These are phyloP conservation scores for Elsinoe batatas DNA, from an alignment of 2,329 filamentous ascomycete species.

Conservation along the genomic window DNA sequence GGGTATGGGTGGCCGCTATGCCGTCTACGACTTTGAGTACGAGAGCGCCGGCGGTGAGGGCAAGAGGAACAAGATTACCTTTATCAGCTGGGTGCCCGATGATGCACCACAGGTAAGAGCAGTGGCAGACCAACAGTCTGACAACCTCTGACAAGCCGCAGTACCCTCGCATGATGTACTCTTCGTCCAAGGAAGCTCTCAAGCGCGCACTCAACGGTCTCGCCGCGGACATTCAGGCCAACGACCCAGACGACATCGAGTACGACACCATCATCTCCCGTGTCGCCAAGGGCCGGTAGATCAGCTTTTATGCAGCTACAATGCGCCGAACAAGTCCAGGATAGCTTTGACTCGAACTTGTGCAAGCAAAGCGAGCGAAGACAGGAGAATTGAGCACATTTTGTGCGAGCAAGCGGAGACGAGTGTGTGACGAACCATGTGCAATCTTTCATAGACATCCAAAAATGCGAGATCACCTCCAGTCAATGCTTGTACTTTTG, in stretches of 20 bases:
- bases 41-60: slow-evolving; percentile 62
- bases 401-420: background rate
- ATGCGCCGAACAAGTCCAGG: background rate
- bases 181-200: slow-evolving; percentile 76
- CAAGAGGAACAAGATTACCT: slow-evolving; percentile 64
- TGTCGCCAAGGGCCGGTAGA: slow-evolving; percentile 43
- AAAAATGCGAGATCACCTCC: slow-evolving; percentile 2
- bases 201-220: slow-evolving; percentile 70
- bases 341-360: background rate
- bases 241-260: slow-evolving; percentile 75
- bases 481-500: background rate
- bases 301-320: background rate
- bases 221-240: slow-evolving; percentile 70
- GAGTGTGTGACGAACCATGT: slow-evolving; percentile 1
- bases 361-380: background rate
- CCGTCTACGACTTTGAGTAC: slow-evolving; percentile 79
- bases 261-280: slow-evolving; percentile 55
- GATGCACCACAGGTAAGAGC: slow-evolving; percentile 51
- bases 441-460: slow-evolving; percentile 12
- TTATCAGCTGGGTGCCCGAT: slow-evolving; percentile 73
- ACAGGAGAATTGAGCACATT: background rate
- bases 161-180: slow-evolving; percentile 83
- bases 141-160: slow-evolving; percentile 12
- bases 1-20: slow-evolving; percentile 62
- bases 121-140: background rate